These are phyloP conservation scores for Neofusicoccum kwambonambiense DNA, from an alignment of 2,329 filamentous ascomycete genomes.

Conservation along the genomic window DNA sequence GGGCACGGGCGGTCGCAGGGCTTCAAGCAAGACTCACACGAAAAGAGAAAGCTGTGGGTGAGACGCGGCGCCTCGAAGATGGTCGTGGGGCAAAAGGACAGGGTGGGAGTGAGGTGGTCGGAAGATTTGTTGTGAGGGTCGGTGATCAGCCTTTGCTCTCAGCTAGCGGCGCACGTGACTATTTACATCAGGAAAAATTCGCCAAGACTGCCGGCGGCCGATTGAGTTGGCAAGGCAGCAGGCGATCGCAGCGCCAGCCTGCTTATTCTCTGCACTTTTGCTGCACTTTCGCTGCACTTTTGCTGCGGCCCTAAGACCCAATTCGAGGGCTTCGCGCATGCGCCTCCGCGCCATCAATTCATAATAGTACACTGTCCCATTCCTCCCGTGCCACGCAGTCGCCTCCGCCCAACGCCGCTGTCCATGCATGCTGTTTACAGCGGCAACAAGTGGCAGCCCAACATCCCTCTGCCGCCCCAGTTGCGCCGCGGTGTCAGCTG, in stretches of 20 bases:
- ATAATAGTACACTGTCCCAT: conserved; percentile 19
- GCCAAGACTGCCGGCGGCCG: conserved; percentile 13
- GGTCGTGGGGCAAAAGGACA: conserved; percentile 17
- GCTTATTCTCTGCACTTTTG: neutral
- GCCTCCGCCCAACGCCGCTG: conserved; percentile 19
- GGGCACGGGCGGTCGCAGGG: conserved; percentile 5
- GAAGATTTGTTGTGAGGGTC: conserved; percentile 19
- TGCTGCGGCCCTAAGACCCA: neutral
- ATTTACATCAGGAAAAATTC: conserved; percentile 16
- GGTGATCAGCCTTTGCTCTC: conserved; percentile 16
- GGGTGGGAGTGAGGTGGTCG: conserved; percentile 18
- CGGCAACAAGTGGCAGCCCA: conserved; percentile 88
- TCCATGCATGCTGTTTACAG: conserved; percentile 48
- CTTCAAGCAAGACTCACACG: conserved; percentile 5
- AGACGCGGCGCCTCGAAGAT: conserved; percentile 7
- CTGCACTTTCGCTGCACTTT: no score
- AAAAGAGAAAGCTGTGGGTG: neutral
- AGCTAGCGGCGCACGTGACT: conserved; percentile 18
- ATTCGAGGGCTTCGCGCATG: neutral
- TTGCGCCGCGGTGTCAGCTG: conserved; percentile 72
- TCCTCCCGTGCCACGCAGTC: conserved; percentile 33
- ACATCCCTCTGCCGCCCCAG: conserved; percentile 86
- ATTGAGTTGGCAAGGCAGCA: conserved; percentile 17
- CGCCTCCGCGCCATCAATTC: neutral
- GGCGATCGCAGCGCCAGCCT: neutral